Evolutionary conservation across 257 asterid genomes (phyloP).

Genomic region (Solanum medicagineum): DNA sequence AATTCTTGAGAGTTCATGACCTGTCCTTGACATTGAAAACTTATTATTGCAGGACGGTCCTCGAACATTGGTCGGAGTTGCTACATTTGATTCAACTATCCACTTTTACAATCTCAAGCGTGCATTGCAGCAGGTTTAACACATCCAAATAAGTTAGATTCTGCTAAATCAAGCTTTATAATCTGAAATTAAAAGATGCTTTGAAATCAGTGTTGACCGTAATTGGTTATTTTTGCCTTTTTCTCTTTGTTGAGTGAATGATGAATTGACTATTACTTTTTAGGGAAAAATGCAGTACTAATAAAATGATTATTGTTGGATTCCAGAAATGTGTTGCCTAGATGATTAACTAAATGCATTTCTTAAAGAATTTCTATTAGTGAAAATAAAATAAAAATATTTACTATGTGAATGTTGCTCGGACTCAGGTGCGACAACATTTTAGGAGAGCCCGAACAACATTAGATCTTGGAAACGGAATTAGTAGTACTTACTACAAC

Average conservation of each 20-base stretch:
- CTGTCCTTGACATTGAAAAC: neutral
- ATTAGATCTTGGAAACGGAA: neutral
- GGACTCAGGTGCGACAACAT: neutral
- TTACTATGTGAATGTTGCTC: neutral
- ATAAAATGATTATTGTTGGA: neutral
- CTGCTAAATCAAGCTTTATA: neutral
- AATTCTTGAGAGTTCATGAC: neutral
- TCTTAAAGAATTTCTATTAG: neutral
- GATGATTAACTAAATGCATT: neutral
- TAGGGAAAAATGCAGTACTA: neutral
- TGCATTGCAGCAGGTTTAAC: conserved; percentile 65
- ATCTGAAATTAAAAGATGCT: neutral
- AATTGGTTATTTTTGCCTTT: neutral
- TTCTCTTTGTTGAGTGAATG: neutral
- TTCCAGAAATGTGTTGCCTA: neutral
- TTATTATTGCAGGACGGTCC: conserved; percentile 79
- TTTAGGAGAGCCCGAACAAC: neutral
- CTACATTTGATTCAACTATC: conserved; percentile 89
- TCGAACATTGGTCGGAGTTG: conserved; percentile 87
- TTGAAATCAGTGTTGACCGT: neutral
- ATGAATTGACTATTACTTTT: neutral
- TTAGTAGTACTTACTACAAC: neutral
- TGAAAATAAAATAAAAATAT: neutral
- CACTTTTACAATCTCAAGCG: conserved; percentile 95
- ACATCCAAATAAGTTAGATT: neutral